Evolutionary conservation across 768 basidiomycete genomes (phyloP), one percentile per base, ranked within the genome.

Genomic region (Rhizopogon vulgaris): DNA sequence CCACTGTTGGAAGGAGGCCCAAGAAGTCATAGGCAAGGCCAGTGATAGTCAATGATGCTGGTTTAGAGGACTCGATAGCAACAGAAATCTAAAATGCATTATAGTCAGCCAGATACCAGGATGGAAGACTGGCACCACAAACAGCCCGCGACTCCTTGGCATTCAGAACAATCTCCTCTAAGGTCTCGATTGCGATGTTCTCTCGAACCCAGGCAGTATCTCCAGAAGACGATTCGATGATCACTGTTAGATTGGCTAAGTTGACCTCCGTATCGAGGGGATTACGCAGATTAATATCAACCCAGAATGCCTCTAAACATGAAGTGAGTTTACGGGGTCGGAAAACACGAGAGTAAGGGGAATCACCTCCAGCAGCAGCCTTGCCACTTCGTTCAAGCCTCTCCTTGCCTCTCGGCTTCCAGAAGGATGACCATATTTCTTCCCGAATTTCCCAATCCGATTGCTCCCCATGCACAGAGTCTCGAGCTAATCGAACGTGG

Each of bases 211-310:
- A 67, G 1, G 64, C 64, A 17, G 64, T 46, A 48, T 72, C 68
- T 32, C 61, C 52, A 1, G 58, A 54, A 32, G 57, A 63, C 2
- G 69, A 63, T 51, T 79, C 79, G 5, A 87, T 73, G 4, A 72
- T 52, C 8, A 89, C 64, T 0, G 84, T 81, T 49, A 91, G 55
- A 52, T 84, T 75, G 0, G 80, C 74, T 22, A 93, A 62, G 47
- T 75, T 81, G n/a, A 93, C 74, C 48, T 89, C 88, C 6, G 85
- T 74, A 54, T 87, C 78, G 38, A 93, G 66, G 15, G 89, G 88
- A 62, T 93, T 93, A 42, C 69, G 73, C 53, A 93, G 45, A 5
- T 73, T 73, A 24, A 93, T 58, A 57, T 92, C 88, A 37, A 91
- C 71, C 83, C 84, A 90, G 58, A 92, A 90, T 2, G 71, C 66